Evolutionary conservation across 2,329 filamentous ascomycete species (phyloP), one percentile per base, ranked within the genome.

Genomic region (Colletotrichum spaethianum): DNA sequence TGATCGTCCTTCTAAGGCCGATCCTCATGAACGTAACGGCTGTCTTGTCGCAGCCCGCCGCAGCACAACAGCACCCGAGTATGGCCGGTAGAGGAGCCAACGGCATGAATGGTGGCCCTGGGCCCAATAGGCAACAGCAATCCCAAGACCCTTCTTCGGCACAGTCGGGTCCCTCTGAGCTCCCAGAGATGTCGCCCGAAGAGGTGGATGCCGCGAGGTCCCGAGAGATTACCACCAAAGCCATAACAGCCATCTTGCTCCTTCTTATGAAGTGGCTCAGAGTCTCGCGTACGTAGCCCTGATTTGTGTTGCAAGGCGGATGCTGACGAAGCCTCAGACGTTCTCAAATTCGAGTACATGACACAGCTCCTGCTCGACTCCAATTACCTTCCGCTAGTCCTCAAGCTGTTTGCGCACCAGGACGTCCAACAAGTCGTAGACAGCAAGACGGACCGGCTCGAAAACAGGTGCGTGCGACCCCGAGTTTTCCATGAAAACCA

Each of bases 231-330:
- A 93, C 93, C 16, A 91, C 93, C 33, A 98, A 98, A 82, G 96
- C 96, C 0, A 92, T 98, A 28, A 96, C 95, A n/a, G 95, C 93
- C 1, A 93, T 95, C 67, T 84, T 99, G 36, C 85, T 99, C 36
- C 85, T 98, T n/a, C 83, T 98, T 55, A 80, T 98, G 73, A 99
- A 98, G 82, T 99, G 96, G 96, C 93, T 98, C 77, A 97, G 98
- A 80, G 86, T 97, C 65, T 98, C 95, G 70, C 96, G 94, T 97
- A 86, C 86, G 94, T 33, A 33, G 4, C 14, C 16, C 4, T 86
- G 42, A 36, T 20, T n/a, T n/a, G 16, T 31, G 12, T 4, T 52
- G 55, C 31, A 26, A 55, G 44, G n/a, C 60, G 28, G 11, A 16
- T 48, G n/a, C 28, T 50, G 36, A 70, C 8, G 14, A 14, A 28